Conservation (phyloP, 2,329 filamentous ascomycete species). For the Exophiala alcalophila region DNA sequence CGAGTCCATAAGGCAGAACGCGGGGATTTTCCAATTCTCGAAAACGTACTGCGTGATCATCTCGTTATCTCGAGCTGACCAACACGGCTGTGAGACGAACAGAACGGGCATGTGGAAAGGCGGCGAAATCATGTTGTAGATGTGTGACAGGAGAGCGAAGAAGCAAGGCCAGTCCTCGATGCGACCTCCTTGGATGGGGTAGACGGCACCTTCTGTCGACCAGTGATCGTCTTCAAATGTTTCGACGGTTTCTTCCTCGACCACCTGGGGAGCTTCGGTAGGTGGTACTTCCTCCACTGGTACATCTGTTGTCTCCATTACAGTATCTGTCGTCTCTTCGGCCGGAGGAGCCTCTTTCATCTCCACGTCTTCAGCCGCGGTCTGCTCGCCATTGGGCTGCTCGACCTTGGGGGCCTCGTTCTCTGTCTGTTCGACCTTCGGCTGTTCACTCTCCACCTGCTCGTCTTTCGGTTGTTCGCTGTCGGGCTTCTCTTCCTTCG, state of each 20-base stretch:
- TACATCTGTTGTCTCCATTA: slow-evolving; percentile 8
- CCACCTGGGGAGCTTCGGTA: slow-evolving; percentile 7
- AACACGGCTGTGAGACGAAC: slow-evolving; percentile 83
- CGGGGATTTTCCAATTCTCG: slow-evolving; percentile 93
- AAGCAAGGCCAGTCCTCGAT: slow-evolving; percentile 92
- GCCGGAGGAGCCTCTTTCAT: slow-evolving; percentile 45
- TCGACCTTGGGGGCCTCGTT: slow-evolving; percentile 33
- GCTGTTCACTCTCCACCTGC: slow-evolving; percentile 3
- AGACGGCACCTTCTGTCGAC: slow-evolving; percentile 83
- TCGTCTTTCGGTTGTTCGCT: not conserved
- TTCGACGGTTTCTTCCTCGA: slow-evolving; percentile 45
- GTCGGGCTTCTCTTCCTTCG: slow-evolving; percentile 28
- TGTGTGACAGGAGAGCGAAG: slow-evolving; percentile 86
- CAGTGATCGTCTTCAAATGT: slow-evolving; percentile 87
- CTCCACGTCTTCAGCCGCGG: slow-evolving; percentile 37
- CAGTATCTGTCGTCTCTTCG: slow-evolving; percentile 26
- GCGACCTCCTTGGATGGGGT: slow-evolving; percentile 75
- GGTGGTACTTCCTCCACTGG: slow-evolving; percentile 3
- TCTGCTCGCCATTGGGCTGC: slow-evolving; percentile 38
- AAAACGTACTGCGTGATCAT: slow-evolving; percentile 90
- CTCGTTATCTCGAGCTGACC: slow-evolving; percentile 85
- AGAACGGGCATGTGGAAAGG: slow-evolving; percentile 93
- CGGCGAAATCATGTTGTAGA: slow-evolving; percentile 83
- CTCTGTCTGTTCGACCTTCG: slow-evolving; percentile 5
- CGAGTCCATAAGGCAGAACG: slow-evolving; percentile 85